Conservation (phyloP, 768 basidiomycete species). For the Mrakia frigida region DNA sequence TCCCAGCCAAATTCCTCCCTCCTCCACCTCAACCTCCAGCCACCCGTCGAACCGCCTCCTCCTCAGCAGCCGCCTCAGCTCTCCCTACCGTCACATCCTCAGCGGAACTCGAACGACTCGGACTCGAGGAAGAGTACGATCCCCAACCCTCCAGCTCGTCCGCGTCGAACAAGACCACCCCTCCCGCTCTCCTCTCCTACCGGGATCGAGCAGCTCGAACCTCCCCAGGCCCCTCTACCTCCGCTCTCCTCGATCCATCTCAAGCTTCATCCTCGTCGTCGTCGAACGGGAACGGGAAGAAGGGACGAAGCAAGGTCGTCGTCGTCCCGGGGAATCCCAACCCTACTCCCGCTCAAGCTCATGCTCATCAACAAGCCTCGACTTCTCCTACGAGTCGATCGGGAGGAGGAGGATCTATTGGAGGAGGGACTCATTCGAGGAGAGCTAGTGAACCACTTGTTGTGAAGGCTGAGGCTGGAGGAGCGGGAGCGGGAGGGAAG, state of each 20-base stretch:
- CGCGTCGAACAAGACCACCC: neutral
- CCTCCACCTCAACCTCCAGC: neutral
- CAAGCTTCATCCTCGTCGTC: no score
- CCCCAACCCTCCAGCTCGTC: neutral
- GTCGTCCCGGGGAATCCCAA: neutral
- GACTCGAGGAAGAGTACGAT: neutral
- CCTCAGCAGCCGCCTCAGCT: neutral
- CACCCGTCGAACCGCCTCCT: neutral
- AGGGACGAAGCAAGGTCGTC: neutral
- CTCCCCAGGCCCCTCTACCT: neutral
- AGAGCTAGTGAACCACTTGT: neutral
- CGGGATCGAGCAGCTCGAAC: constrained; percentile 6
- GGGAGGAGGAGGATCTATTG: neutral
- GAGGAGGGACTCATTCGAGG: neutral
- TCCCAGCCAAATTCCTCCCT: neutral
- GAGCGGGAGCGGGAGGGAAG: neutral
- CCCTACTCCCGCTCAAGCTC: neutral
- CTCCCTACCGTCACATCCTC: neutral
- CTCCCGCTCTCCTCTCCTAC: neutral
- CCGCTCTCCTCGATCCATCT: neutral
- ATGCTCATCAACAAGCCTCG: no score
- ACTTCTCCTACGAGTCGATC: neutral
- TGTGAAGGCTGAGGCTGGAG: neutral
- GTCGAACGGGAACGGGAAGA: neutral
- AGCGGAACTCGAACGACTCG: neutral